Conservation (phyloP, 768 basidiomycete species). For the Tylopilus balloui region DNA sequence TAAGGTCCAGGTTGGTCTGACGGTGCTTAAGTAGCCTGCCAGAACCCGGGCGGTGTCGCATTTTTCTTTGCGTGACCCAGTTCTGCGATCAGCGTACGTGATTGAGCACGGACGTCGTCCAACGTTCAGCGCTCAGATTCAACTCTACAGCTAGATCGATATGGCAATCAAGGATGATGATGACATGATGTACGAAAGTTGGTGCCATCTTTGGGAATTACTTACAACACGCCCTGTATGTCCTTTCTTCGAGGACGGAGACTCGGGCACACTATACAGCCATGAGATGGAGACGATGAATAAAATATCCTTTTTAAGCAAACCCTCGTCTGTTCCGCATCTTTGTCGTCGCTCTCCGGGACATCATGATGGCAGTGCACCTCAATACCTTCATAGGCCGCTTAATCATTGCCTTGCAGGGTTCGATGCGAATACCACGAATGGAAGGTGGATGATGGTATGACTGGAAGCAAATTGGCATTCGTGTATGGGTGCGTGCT, state of each 20-base stretch:
- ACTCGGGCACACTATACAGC: too few relatives aligned
- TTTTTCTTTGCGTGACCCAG: background rate
- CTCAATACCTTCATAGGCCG: too few relatives aligned
- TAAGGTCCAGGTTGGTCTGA: background rate
- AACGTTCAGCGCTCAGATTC: too few relatives aligned
- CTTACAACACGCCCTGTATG: too few relatives aligned
- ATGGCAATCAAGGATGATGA: background rate
- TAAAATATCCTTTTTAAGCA: background rate
- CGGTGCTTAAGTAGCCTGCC: background rate
- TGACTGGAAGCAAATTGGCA: background rate
- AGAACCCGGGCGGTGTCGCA: background rate
- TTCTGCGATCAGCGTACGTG: background rate
- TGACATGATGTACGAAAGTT: background rate
- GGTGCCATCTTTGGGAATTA: background rate
- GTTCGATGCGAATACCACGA: background rate
- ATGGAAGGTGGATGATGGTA: conserved; percentile 7
- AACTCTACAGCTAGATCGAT: too few relatives aligned
- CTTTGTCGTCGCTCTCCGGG: too few relatives aligned
- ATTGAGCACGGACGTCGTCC: too few relatives aligned
- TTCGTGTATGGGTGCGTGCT: too few relatives aligned
- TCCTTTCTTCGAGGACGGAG: too few relatives aligned
- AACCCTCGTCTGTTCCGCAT: too few relatives aligned
- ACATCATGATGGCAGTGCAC: too few relatives aligned
- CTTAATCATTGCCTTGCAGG: too few relatives aligned
- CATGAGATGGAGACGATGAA: conserved; percentile 7